A percentile compares a stretch with the other conserved stretches of the same genome.
phyloP scores from a whole-genome alignment of 352 stramenopile genomes.

The Aphanomyces cochlioides region DNA sequence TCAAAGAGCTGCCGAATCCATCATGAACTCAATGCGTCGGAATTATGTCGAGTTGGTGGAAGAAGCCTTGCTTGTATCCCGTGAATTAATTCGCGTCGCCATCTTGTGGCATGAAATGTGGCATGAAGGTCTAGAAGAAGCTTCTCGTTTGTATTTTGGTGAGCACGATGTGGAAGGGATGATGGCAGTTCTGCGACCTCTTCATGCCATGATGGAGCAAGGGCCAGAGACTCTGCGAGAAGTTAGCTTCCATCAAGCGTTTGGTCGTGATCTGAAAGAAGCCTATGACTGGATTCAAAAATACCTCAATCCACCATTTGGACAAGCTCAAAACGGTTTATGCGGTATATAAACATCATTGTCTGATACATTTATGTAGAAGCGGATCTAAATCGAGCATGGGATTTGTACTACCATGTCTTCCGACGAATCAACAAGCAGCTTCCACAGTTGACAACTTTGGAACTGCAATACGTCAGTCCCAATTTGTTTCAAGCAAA shows the following conservation, averaged over 20 bases:
- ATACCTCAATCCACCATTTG: slow-evolving; percentile 40
- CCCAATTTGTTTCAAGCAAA: slow-evolving; percentile 89
- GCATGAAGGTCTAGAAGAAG: slow-evolving; percentile 98
- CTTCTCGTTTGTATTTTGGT: slow-evolving; percentile 94
- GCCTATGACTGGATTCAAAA: slow-evolving; percentile 69
- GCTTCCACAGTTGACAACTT: slow-evolving; percentile 90
- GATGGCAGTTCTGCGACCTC: slow-evolving; percentile 89
- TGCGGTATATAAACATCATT: background rate
- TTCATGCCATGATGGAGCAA: slow-evolving; percentile 92
- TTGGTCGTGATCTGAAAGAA: slow-evolving; percentile 89
- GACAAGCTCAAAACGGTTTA: slow-evolving; percentile 1
- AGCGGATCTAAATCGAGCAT: slow-evolving; percentile 92
- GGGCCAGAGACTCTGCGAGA: slow-evolving; percentile 75
- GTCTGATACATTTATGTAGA: slow-evolving; percentile 33
- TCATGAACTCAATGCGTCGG: slow-evolving; percentile 93
- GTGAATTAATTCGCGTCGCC: slow-evolving; percentile 97
- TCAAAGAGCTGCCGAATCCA: slow-evolving; percentile 89
- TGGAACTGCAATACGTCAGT: slow-evolving; percentile 96
- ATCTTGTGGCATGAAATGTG: slow-evolving; percentile 99
- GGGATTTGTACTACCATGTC: slow-evolving; percentile 98
- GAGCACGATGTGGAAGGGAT: slow-evolving; percentile 96
- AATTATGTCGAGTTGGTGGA: slow-evolving; percentile 94
- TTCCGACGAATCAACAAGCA: slow-evolving; percentile 90
- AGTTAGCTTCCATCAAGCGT: slow-evolving; percentile 82
- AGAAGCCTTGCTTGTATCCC: slow-evolving; percentile 91